Percentiles rank a stretch among this genome's conserved stretches.
Conservation (phyloP, 1,284 basidiomycete genomes). For the Microbotryum lychnidis-dioicae region DNA sequence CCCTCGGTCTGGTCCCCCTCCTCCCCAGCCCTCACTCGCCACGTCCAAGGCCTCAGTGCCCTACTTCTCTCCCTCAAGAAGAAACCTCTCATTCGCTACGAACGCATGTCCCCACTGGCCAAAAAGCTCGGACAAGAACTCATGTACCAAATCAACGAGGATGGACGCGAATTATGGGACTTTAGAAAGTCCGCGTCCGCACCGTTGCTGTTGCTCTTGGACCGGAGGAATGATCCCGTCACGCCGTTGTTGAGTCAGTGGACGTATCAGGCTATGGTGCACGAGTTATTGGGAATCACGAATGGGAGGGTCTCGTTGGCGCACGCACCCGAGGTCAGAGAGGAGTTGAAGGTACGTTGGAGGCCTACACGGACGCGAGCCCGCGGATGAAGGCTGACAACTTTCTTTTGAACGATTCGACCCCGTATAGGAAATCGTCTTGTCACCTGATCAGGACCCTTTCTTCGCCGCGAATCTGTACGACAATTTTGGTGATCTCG, state of each 20-base stretch:
- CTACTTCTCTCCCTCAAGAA: conserved; percentile 92
- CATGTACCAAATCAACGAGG: conserved; percentile 44
- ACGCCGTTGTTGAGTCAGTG: conserved; percentile 96
- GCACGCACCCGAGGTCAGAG: conserved; percentile 73
- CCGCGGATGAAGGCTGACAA: not conserved
- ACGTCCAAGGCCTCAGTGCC: conserved; percentile 75
- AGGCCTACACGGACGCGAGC: not conserved
- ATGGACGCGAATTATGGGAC: conserved; percentile 47
- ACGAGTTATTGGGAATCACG: conserved; percentile 86
- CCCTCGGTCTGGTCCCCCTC: conserved; percentile 44
- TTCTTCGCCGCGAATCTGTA: conserved; percentile 91
- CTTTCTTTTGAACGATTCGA: not conserved
- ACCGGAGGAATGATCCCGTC: conserved; percentile 93
- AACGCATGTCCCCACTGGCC: conserved; percentile 85
- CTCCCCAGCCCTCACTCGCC: conserved; percentile 62
- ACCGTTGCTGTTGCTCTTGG: conserved; percentile 52
- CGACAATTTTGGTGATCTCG: conserved; percentile 94
- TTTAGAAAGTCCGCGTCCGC: conserved; percentile 48
- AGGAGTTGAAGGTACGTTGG: conserved; percentile 67
- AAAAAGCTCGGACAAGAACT: conserved; percentile 81
- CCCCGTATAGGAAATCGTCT: conserved; percentile 72
- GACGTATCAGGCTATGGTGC: conserved; percentile 99
- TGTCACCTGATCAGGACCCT: conserved; percentile 83
- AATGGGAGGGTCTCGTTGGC: conserved; percentile 85
- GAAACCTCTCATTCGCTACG: conserved; percentile 79